Conservation (phyloP, 441 rosid genomes). For the Gossypium schwendimanii region DNA sequence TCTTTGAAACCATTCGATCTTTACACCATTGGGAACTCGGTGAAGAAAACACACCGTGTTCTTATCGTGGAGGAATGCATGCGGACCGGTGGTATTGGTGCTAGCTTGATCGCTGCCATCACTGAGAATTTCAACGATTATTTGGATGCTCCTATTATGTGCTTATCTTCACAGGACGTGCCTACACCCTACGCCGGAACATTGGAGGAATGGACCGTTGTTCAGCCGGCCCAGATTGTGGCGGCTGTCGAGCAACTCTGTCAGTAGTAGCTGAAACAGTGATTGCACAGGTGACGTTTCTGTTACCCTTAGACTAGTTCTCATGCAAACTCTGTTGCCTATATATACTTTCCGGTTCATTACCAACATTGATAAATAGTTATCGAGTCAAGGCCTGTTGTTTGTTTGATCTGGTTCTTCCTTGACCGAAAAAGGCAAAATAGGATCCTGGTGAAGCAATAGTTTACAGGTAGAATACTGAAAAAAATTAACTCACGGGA, state of each 20-base stretch:
- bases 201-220: slow-evolving; percentile 86
- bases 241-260: slow-evolving; percentile 88
- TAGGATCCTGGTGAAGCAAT: not conserved
- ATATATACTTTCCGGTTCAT: not conserved
- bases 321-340: not conserved
- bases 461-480: slow-evolving; percentile 7
- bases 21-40: slow-evolving; percentile 79
- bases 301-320: not conserved
- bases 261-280: slow-evolving; percentile 31
- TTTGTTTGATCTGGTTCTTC: not conserved
- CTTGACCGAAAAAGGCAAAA: not conserved
- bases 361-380: slow-evolving; percentile 12
- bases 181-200: slow-evolving; percentile 95
- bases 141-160: slow-evolving; percentile 74
- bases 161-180: slow-evolving; percentile 90
- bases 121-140: slow-evolving; percentile 80
- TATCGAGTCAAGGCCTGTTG: not conserved
- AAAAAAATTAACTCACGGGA: not conserved
- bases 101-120: slow-evolving; percentile 83
- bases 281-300: not conserved
- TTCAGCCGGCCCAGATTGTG: slow-evolving; percentile 90
- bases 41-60: slow-evolving; percentile 88
- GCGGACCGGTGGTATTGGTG: slow-evolving; percentile 91
- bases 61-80: slow-evolving; percentile 96
- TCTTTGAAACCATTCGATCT: slow-evolving; percentile 90